Evolutionary conservation across 345 rosid species (phyloP).

Genomic region (Acer campestre): DNA sequence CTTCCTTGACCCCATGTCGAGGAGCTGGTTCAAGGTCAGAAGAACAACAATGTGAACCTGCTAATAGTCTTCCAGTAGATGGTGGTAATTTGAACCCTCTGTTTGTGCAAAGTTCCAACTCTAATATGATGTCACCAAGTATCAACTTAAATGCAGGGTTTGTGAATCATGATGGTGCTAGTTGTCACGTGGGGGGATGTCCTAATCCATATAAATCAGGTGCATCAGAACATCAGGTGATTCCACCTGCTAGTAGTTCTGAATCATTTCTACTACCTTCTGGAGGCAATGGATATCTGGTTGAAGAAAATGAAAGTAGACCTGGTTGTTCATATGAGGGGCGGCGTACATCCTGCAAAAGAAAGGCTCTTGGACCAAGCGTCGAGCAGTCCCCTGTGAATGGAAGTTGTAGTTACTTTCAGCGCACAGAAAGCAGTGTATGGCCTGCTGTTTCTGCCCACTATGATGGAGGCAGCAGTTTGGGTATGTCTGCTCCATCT

Average conservation of each 20-base stretch:
- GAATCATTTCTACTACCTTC: conserved; percentile 40
- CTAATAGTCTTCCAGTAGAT: conserved; percentile 32
- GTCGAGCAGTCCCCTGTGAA: conserved; percentile 60
- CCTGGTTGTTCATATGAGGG: conserved; percentile 56
- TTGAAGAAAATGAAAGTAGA: conserved; percentile 42
- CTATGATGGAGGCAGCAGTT: conserved; percentile 38
- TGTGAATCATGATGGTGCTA: conserved; percentile 47
- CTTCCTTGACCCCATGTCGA: conserved; percentile 33
- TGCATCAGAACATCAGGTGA: conserved; percentile 36
- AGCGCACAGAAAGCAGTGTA: conserved; percentile 53
- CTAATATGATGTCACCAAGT: conserved; percentile 40
- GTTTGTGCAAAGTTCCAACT: conserved; percentile 45
- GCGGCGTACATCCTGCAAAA: conserved; percentile 64
- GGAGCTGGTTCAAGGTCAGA: conserved; percentile 43
- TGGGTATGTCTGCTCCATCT: conserved; percentile 42
- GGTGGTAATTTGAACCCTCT: conserved; percentile 40
- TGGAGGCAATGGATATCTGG: conserved; percentile 43
- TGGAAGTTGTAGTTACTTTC: conserved; percentile 59
- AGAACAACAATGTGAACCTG: conserved; percentile 44
- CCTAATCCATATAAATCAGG: conserved; percentile 41
- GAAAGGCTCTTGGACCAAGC: conserved; percentile 73
- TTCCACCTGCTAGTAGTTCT: conserved; percentile 33
- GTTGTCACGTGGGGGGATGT: conserved; percentile 42
- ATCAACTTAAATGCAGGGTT: conserved; percentile 62
- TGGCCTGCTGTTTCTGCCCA: conserved; percentile 41